Base-by-base conservation (phyloP, 2,329 filamentous ascomycete species). In the Erysiphe pulchra region DNA sequence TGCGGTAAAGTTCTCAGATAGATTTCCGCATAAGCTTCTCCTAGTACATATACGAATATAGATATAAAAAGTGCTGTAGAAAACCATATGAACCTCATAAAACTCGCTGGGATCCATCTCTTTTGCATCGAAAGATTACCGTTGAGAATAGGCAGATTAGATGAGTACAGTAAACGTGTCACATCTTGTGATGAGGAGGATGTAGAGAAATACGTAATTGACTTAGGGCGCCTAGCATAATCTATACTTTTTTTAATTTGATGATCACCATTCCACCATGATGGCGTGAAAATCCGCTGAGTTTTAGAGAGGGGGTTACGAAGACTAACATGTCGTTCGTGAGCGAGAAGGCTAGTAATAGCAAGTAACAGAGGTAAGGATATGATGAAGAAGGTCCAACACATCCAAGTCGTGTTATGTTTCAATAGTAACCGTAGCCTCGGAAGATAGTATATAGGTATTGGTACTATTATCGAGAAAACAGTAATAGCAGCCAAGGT, bases 331-430 rank as follows among this genome's bases (percentile, higher is more conserved):
- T 78, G 74, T 9, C 75, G 69, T 59, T 77, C 71, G 48, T 76
- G 71, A 32, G 67, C 70, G 55, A 75, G 67, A 17, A 80, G 64
- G 50, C 79, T 75, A 47, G 67, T 60, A 54, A 77, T 75, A 16
- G 75, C 75, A 47, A 77, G 73, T 41, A 70, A 64, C n/a, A 79
- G 71, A 2, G 75, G 75, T 62, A 77, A 65, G 38, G 73, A 72
- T 75, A 80, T 80, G 53, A 74, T 73, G 54, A 75, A 64, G 57
- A 80, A 80, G 0, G 75, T 77, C 71, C 75, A 77, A 9, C 70
- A 68, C 49, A 78, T 75, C 75, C 75, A 80, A 1, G 69, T 66
- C 1, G 75, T 78, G 57, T 80, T 80, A 60, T 77, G 71, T 8
- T 62, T 57, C 10, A 69, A 73, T 40, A 77, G 59, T 42, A 67